phyloP scores from a whole-genome alignment of 805 yeast species.

The Ascoidea rubescens region DNA sequence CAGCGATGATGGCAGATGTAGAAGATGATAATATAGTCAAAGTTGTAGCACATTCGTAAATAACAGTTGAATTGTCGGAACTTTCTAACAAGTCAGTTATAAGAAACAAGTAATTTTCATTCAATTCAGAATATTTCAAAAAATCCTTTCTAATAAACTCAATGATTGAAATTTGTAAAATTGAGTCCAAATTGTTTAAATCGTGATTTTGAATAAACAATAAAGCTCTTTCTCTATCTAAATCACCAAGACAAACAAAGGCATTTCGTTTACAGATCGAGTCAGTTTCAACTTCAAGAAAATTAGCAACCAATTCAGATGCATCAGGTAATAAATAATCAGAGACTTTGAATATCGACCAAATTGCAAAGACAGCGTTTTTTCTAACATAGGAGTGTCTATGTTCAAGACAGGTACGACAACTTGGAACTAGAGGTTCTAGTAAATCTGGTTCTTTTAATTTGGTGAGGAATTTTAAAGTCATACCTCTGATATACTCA shows the following conservation, averaged over 20 bases:
- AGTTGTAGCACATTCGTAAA: conserved; percentile 85
- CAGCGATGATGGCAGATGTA: conserved; percentile 49
- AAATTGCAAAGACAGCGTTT: conserved; percentile 87
- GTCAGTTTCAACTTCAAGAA: conserved; percentile 74
- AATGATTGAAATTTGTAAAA: conserved; percentile 77
- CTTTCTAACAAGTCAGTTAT: conserved; percentile 56
- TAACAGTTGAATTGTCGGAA: conserved; percentile 54
- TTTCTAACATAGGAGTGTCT: conserved; percentile 97
- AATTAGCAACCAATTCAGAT: conserved; percentile 63
- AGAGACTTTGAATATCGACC: conserved; percentile 67
- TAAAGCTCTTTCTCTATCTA: conserved; percentile 77
- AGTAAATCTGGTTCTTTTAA: conserved; percentile 85
- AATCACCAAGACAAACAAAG: conserved; percentile 69
- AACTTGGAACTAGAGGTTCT: conserved; percentile 91
- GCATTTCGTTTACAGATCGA: conserved; percentile 94
- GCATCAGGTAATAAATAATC: conserved; percentile 92
- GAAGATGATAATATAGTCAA: conserved; percentile 44
- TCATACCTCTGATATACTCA: conserved; percentile 92
- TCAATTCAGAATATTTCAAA: conserved; percentile 43
- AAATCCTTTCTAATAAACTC: conserved; percentile 87
- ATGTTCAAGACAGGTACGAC: conserved; percentile 82
- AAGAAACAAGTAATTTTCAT: conserved; percentile 56
- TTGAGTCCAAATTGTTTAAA: conserved; percentile 59
- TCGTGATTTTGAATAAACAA: conserved; percentile 63
- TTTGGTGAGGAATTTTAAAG: conserved; percentile 82